Base-by-base conservation (phyloP, 2,329 filamentous ascomycete genomes). In the Sphaerulina vaccinii region DNA sequence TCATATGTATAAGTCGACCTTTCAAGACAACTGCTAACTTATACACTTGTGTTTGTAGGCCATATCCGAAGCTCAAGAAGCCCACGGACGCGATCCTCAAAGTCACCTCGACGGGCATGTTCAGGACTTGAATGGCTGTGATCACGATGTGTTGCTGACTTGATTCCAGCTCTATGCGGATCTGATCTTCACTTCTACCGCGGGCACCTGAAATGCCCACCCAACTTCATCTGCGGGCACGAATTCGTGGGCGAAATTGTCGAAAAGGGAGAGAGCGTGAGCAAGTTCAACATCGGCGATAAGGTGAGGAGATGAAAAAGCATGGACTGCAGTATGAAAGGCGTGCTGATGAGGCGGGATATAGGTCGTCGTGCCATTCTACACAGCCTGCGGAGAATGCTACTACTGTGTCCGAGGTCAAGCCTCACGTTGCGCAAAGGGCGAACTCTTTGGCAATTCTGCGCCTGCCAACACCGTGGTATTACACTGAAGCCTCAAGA, bases 131-230 rank as follows among this genome's bases (percentile, higher is more conserved):
- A n/a, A n/a, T n/a, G n/a, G n/a, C n/a, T n/a, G n/a, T n/a, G n/a
- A n/a, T n/a, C n/a, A n/a, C n/a, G n/a, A n/a, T n/a, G n/a, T n/a
- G n/a, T n/a, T n/a, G n/a, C n/a, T n/a, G n/a, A n/a, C n/a, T n/a
- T n/a, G n/a, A n/a, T n/a, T n/a, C n/a, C n/a, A n/a, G 91, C 89
- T 13, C 79, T 96, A 24, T 96, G 91, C 68, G 91, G 91, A 67
- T 92, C 87, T 65, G 90, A 96, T 67, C 77, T 96, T 32, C 91
- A 96, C 71, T 84, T 89, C 48, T 96, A 85, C 73, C 86, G 90
- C 39, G 91, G 91, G 29, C 85, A 90, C 63, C 84, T 95, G 66
- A 79, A 83, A 19, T 86, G 84, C 5, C 76, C 71, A 1, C 81
- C 86, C 0, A 80, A 76, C 27, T 84, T 84, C 64, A 80, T 85